Percentiles rank a stretch among this genome's conserved stretches.
These are phyloP conservation scores for Trametes meyenii DNA, from an alignment of 768 basidiomycete genomes.

Conservation along the genomic window DNA sequence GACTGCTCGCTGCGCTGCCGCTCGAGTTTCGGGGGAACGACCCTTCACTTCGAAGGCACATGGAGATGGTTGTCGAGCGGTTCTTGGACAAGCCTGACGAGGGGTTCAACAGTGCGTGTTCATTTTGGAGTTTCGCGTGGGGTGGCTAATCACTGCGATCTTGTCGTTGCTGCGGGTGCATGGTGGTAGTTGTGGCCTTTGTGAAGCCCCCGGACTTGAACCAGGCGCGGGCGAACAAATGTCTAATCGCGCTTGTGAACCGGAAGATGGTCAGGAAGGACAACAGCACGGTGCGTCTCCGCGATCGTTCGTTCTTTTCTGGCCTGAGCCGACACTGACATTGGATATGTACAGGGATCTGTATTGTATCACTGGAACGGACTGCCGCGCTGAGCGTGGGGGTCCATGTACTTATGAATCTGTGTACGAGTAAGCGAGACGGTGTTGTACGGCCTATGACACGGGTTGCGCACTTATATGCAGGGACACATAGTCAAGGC, in stretches of 20 bases:
- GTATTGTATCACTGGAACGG: constrained; percentile 77
- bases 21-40: constrained; percentile 91
- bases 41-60: constrained; percentile 76
- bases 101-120: constrained; percentile 60
- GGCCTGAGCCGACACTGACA: background rate
- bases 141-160: background rate
- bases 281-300: constrained; percentile 41
- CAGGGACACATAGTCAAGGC: no score
- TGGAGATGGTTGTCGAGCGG: constrained; percentile 79
- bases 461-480: background rate
- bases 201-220: constrained; percentile 81
- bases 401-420: background rate
- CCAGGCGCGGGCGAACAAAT: constrained; percentile 92
- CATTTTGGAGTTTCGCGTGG: background rate
- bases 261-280: constrained; percentile 84
- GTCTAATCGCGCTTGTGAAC: constrained; percentile 87
- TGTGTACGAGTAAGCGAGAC: background rate
- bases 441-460: background rate
- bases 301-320: background rate
- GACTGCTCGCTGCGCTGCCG: constrained; percentile 74
- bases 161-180: background rate
- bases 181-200: constrained; percentile 66
- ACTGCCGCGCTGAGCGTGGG: constrained; percentile 29
- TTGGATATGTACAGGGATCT: constrained; percentile 47
- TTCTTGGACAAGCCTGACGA: constrained; percentile 65